Conservation (phyloP, 2,329 filamentous ascomycete genomes). For the Microcera coccophila region DNA sequence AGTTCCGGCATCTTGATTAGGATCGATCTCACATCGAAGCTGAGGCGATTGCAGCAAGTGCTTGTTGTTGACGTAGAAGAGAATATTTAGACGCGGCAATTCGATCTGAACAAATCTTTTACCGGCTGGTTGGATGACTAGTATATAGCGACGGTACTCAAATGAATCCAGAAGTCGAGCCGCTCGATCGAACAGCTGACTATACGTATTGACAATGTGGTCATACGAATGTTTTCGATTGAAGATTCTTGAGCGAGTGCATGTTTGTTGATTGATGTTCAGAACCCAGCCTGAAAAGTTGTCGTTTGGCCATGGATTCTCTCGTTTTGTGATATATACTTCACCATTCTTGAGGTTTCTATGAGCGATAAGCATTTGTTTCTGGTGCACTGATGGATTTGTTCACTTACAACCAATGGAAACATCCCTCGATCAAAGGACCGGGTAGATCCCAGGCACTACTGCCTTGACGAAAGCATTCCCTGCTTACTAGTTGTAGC, state of each 20-base stretch:
- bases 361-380: background rate
- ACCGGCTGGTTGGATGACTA: conserved; percentile 35
- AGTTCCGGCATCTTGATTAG: conserved; percentile 54
- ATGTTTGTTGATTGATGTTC: conserved; percentile 25
- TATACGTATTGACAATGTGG: conserved; percentile 48
- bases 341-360: conserved; percentile 12
- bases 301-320: conserved; percentile 33
- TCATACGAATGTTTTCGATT: conserved; percentile 9
- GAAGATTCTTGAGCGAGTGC: conserved; percentile 27
- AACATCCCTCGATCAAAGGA: conserved; percentile 45
- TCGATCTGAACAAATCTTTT: conserved; percentile 40
- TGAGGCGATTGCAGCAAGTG: conserved; percentile 45
- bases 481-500: conserved; percentile 20
- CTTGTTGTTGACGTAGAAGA: conserved; percentile 46
- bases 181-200: conserved; percentile 37
- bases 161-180: conserved; percentile 44
- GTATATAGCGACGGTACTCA: conserved; percentile 17
- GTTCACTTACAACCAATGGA: conserved; percentile 53
- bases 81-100: conserved; percentile 49
- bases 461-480: conserved; percentile 11
- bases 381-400: no score
- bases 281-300: conserved; percentile 46
- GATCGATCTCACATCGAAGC: conserved; percentile 50
- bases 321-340: background rate
- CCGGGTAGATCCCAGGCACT: conserved; percentile 45